phyloP scores from a whole-genome alignment of 2,329 filamentous ascomycete species.

The Ceratocystis lukuohia region DNA sequence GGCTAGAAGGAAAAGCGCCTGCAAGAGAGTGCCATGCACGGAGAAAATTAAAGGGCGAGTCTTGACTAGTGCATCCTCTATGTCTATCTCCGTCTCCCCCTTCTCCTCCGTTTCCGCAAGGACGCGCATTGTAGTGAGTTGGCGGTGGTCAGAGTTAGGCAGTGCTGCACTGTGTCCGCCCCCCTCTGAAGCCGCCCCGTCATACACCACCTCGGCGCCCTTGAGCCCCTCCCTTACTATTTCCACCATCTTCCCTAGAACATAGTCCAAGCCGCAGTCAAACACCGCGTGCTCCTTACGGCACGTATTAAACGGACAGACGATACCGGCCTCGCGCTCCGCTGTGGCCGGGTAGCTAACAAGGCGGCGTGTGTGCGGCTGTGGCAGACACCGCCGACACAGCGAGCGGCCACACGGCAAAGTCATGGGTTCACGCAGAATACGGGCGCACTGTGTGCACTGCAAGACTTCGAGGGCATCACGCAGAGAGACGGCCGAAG shows the following conservation, averaged over 20 bases:
- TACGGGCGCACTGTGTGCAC: slow-evolving; percentile 59
- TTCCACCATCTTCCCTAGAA: slow-evolving; percentile 56
- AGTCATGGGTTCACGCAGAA: slow-evolving; percentile 55
- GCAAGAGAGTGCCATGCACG: slow-evolving; percentile 6
- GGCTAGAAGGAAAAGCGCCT: slow-evolving; percentile 8
- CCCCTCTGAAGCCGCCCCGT: not conserved
- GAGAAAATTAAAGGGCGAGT: not conserved
- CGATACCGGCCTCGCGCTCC: slow-evolving; percentile 54
- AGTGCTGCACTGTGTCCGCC: not conserved
- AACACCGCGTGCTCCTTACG: slow-evolving; percentile 56
- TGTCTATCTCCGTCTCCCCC: too few species aligned
- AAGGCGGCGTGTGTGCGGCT: slow-evolving; percentile 47
- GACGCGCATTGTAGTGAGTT: not conserved
- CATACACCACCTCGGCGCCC: slow-evolving; percentile 25
- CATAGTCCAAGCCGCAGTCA: slow-evolving; percentile 67
- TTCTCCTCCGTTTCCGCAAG: not conserved
- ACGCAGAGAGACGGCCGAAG: not conserved
- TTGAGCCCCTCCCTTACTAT: slow-evolving; percentile 42
- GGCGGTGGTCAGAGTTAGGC: not conserved
- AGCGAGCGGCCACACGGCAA: slow-evolving; percentile 71
- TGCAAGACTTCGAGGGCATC: slow-evolving; percentile 43
- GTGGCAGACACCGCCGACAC: slow-evolving; percentile 62
- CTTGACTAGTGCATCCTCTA: not conserved
- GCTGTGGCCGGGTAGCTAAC: slow-evolving; percentile 65
- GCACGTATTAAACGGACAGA: slow-evolving; percentile 59